Conservation (phyloP, 805 yeast genomes). For the Tetrapisispora iriomotensis region DNA sequence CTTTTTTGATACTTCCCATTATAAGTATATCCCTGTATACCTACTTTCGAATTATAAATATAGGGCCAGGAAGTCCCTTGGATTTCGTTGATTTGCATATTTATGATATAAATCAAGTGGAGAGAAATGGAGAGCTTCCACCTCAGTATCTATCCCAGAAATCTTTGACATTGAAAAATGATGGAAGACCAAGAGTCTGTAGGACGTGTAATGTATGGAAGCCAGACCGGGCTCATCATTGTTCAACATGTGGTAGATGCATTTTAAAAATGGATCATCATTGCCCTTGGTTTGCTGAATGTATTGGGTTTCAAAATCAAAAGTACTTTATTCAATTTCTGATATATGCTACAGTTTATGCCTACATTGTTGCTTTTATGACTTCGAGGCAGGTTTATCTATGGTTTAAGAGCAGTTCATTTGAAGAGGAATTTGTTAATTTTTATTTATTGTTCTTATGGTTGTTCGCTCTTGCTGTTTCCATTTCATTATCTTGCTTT, state of each 20-base stretch:
- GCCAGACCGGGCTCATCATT: constrained; percentile 84
- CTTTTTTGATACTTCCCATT: constrained; percentile 2
- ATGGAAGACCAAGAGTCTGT: constrained; percentile 64
- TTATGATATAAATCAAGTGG: constrained; percentile 20
- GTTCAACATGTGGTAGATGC: constrained; percentile 61
- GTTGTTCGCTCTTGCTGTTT: constrained; percentile 42
- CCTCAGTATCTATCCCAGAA: constrained; percentile 34
- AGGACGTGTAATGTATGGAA: constrained; percentile 62
- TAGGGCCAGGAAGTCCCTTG: constrained; percentile 58
- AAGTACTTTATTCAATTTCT: constrained; percentile 72
- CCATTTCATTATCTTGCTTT: constrained; percentile 50
- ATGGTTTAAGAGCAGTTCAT: constrained; percentile 38
- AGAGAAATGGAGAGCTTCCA: constrained; percentile 29
- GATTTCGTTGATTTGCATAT: constrained; percentile 41
- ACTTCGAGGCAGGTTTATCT: constrained; percentile 36
- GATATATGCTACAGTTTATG: constrained; percentile 40
- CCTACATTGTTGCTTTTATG: constrained; percentile 33
- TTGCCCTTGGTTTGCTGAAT: constrained; percentile 87
- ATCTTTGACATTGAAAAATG: constrained; percentile 38
- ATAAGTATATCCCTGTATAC: constrained; percentile 30
- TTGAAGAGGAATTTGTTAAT: constrained; percentile 37
- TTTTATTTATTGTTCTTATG: constrained; percentile 53
- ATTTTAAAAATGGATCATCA: constrained; percentile 88
- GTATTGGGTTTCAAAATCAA: constrained; percentile 77
- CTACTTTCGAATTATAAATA: constrained; percentile 41